phyloP scores from a whole-genome alignment of 2,329 filamentous ascomycete genomes.

The Dactylellina haptotyla region DNA sequence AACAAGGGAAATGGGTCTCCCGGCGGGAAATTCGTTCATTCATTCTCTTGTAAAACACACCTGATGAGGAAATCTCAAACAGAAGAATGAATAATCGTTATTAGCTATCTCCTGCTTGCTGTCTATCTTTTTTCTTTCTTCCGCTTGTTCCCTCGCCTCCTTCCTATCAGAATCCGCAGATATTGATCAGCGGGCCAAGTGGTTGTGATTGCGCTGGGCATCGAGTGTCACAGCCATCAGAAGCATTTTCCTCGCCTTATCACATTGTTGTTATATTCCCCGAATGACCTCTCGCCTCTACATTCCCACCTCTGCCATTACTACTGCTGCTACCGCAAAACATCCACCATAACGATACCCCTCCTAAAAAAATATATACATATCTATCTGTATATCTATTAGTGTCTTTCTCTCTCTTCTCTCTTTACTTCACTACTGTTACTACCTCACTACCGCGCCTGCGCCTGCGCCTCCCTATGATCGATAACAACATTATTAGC shows the following conservation, averaged over 20 bases:
- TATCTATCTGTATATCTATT: too few relatives aligned
- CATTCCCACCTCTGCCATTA: not conserved
- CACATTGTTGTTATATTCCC: conserved; percentile 12
- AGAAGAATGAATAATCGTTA: not conserved
- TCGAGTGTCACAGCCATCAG: conserved; percentile 14
- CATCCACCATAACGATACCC: not conserved
- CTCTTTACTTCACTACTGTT: not conserved
- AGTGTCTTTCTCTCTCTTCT: not conserved
- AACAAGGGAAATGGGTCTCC: not conserved
- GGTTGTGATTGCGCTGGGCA: conserved; percentile 35
- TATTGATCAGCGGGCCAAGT: conserved; percentile 33
- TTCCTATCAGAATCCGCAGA: conserved; percentile 21
- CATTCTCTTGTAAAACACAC: conserved; percentile 20
- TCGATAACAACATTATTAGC: conserved; percentile 25
- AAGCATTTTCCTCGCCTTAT: conserved; percentile 11
- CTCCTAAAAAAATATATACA: too few relatives aligned
- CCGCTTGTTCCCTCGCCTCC: not conserved
- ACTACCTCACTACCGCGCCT: conserved; percentile 3
- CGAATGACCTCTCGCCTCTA: not conserved
- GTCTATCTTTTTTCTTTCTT: conserved; percentile 2
- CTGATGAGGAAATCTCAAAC: conserved; percentile 16
- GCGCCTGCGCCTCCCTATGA: conserved; percentile 39
- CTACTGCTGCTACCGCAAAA: not conserved
- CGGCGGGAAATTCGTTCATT: too few relatives aligned
- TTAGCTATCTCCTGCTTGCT: not conserved